These are phyloP conservation scores for Carex parvula DNA, from an alignment of 176 grass and related monocot species.

Conservation along the genomic window DNA sequence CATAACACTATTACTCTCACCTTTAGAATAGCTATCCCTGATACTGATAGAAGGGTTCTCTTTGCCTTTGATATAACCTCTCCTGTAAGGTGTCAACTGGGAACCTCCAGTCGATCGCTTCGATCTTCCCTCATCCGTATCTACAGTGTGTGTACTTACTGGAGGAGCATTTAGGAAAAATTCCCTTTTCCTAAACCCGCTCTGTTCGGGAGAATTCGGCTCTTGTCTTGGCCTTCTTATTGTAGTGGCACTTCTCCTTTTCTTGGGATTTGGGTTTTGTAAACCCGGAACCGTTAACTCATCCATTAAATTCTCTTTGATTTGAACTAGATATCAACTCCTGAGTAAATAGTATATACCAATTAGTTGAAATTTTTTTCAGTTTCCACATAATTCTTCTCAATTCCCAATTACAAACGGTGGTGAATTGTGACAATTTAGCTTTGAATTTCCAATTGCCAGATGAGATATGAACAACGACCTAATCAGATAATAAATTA, in stretches of 20 bases:
- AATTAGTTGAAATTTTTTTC: no score
- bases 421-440: no score
- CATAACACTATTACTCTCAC: neutral
- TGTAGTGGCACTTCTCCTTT: neutral
- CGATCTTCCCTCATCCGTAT: no score
- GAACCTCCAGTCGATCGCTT: neutral
- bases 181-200: neutral
- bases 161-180: neutral
- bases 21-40: neutral
- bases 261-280: neutral
- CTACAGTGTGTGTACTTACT: no score
- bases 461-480: no score
- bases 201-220: neutral
- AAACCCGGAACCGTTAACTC: neutral
- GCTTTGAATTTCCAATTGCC: no score
- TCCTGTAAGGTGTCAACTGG: neutral
- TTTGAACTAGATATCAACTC: no score
- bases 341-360: neutral
- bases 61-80: neutral
- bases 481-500: no score
- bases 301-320: neutral
- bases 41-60: neutral
- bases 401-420: no score
- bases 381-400: no score
- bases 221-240: neutral